phyloP scores from a whole-genome alignment of 1,284 basidiomycete genomes.

The Ceratobasidium papillatum region DNA sequence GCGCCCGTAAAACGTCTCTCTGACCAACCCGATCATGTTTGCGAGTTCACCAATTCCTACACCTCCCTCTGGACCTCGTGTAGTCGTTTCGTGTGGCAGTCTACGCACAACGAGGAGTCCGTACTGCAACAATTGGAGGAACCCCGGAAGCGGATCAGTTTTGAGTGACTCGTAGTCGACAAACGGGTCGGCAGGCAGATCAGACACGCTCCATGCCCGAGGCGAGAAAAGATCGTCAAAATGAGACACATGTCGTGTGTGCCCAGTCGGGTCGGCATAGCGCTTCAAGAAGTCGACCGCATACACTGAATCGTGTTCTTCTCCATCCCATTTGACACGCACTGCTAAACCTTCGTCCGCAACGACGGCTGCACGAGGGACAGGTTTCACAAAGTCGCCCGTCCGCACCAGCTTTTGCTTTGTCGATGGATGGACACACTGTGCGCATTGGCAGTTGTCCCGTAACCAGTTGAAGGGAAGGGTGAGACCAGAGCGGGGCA shows the following conservation, averaged over 20 bases:
- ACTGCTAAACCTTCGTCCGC: slow-evolving; percentile 24
- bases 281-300: slow-evolving; percentile 51
- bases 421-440: slow-evolving; percentile 77
- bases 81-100: slow-evolving; percentile 66
- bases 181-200: slow-evolving; percentile 7
- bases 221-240: slow-evolving; percentile 48
- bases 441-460: slow-evolving; percentile 64
- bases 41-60: slow-evolving; percentile 74
- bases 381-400: slow-evolving; percentile 41
- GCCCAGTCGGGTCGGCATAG: slow-evolving; percentile 57
- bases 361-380: neutral
- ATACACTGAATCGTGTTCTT: slow-evolving; percentile 58
- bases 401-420: slow-evolving; percentile 79
- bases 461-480: slow-evolving; percentile 59
- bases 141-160: slow-evolving; percentile 47
- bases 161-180: slow-evolving; percentile 19
- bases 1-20: slow-evolving; percentile 90
- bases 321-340: slow-evolving; percentile 3
- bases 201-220: slow-evolving; percentile 53
- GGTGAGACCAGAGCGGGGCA: slow-evolving; percentile 14
- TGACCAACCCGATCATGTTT: slow-evolving; percentile 74
- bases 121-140: slow-evolving; percentile 56
- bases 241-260: slow-evolving; percentile 45
- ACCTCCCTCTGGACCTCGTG: slow-evolving; percentile 57
- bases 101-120: slow-evolving; percentile 62